Conservation (phyloP, 2,329 filamentous ascomycete species). For the Drechslerella coelobrocha region DNA sequence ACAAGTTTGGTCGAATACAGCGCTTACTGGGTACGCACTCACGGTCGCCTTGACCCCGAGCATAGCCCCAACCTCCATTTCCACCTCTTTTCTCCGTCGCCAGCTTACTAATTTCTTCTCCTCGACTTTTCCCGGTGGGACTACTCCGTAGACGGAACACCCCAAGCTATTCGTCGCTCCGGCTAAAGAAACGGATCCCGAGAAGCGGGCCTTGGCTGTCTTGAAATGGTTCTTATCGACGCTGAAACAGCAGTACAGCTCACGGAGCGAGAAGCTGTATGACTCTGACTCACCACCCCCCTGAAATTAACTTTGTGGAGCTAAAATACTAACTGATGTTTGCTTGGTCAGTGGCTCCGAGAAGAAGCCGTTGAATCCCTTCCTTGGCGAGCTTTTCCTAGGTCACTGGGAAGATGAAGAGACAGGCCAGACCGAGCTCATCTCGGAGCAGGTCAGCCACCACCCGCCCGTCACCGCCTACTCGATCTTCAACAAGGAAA, state of each 20-base stretch:
- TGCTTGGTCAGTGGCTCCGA: conserved; percentile 62
- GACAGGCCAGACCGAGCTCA: conserved; percentile 79
- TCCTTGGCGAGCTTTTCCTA: conserved; percentile 91
- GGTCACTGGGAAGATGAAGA: conserved; percentile 81
- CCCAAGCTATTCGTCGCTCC: conserved; percentile 81
- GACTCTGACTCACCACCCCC: too few relatives aligned
- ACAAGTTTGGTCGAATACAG: conserved; percentile 82
- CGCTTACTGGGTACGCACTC: conserved; percentile 69
- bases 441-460: conserved; percentile 95
- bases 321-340: background rate
- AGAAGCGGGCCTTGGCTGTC: conserved; percentile 84
- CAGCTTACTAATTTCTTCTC: conserved; percentile 18
- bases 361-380: conserved; percentile 97
- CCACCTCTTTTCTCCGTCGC: background rate
- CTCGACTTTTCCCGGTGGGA: conserved; percentile 1
- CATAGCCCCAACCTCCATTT: conserved; percentile 25
- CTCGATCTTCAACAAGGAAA: conserved; percentile 82
- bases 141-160: conserved; percentile 73
- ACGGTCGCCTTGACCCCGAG: conserved; percentile 39
- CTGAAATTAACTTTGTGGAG: background rate
- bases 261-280: conserved; percentile 55
- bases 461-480: conserved; percentile 96
- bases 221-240: conserved; percentile 96
- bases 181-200: conserved; percentile 76
- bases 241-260: conserved; percentile 80